Percentiles rank a stretch among this genome's conserved stretches.
Evolutionary conservation across 345 rosid genomes (phyloP).

Genomic region (Gossypium ekmanianum): DNA sequence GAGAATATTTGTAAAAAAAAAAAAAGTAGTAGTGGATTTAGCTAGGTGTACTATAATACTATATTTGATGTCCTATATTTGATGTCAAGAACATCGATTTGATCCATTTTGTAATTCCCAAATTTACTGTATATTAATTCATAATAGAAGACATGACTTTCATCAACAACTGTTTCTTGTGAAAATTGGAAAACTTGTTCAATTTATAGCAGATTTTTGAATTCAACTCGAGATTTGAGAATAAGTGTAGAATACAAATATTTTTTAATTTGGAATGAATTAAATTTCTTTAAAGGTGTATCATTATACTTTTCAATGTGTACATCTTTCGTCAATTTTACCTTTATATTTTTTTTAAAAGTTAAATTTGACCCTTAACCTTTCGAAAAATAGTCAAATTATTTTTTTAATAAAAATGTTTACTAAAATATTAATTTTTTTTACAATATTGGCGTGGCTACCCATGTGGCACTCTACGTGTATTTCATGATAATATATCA

Average conservation of each 20-base stretch:
- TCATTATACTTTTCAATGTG: no score
- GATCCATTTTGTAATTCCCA: neutral
- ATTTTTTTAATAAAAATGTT: no score
- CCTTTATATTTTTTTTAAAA: no score
- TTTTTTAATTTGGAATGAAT: neutral
- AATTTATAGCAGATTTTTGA: no score
- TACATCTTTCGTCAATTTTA: no score
- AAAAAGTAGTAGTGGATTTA: neutral
- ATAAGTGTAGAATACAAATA: neutral
- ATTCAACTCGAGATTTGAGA: no score
- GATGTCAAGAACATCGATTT: neutral
- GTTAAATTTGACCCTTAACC: rapidly evolving
- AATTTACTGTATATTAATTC: neutral
- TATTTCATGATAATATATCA: no score
- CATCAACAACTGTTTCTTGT: neutral
- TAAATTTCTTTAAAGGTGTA: no score
- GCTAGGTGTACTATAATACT: neutral
- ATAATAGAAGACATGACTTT: neutral
- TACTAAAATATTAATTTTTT: no score
- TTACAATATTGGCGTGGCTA: no score
- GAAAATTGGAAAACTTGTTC: neutral
- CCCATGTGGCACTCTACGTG: no score
- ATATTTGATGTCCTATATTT: neutral
- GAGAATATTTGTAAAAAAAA: neutral
- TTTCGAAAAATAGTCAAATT: no score